These are phyloP conservation scores for Aspergillus unguis DNA, from an alignment of 2,329 filamentous ascomycete genomes.

Conservation along the genomic window DNA sequence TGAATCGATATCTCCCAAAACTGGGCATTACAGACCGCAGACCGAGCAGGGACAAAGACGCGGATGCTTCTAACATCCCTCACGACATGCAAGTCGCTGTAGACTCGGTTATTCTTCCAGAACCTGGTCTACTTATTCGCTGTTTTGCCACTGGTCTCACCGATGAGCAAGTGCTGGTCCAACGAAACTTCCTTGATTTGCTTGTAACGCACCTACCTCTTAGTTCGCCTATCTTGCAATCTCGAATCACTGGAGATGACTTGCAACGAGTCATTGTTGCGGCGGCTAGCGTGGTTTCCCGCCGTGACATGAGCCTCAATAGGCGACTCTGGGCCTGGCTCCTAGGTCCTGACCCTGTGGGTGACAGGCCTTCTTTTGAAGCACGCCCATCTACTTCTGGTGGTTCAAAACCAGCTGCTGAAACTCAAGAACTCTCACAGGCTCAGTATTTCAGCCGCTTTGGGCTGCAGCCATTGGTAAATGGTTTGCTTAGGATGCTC, in stretches of 20 bases:
- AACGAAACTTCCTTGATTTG: constrained; percentile 89
- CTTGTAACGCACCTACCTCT: constrained; percentile 87
- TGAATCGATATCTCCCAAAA: constrained; percentile 73
- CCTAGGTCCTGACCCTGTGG: constrained; percentile 68
- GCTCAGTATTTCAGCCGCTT: constrained; percentile 80
- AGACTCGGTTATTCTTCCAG: constrained; percentile 61
- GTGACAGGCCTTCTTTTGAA: constrained; percentile 33
- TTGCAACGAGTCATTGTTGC: constrained; percentile 77
- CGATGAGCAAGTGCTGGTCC: constrained; percentile 86
- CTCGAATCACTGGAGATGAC: constrained; percentile 68
- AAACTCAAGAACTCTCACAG: constrained; percentile 52
- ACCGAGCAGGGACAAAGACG: constrained; percentile 29
- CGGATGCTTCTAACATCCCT: constrained; percentile 22
- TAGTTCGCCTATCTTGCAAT: constrained; percentile 75
- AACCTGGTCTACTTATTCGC: constrained; percentile 83
- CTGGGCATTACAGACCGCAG: constrained; percentile 50
- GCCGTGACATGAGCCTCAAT: constrained; percentile 96
- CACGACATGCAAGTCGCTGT: constrained; percentile 37
- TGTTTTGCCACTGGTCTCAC: constrained; percentile 87
- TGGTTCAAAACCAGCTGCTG: constrained; percentile 26
- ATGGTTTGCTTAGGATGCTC: constrained; percentile 75
- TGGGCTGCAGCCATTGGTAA: constrained; percentile 70
- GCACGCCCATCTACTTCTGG: constrained; percentile 26
- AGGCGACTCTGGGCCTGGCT: constrained; percentile 95
- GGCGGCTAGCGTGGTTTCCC: constrained; percentile 79